A percentile compares a stretch with the other conserved stretches of the same genome.
phyloP scores from a whole-genome alignment of 768 basidiomycete genomes.

The Xerocomellus dryophilus region DNA sequence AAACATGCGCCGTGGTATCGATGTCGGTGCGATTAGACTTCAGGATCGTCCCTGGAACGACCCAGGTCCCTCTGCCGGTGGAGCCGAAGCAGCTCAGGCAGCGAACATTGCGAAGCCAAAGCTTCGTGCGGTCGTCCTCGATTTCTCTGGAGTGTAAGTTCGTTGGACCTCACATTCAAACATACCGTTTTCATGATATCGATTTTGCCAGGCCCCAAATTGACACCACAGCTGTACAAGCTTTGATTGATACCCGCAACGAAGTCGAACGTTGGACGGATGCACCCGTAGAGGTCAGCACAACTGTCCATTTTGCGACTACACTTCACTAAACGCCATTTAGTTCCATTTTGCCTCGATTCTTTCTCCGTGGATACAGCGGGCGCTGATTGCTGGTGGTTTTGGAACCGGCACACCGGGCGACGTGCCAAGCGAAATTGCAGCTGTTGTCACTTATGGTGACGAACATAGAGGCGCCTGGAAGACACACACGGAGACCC shows the following conservation, averaged over 20 bases:
- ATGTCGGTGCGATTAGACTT: slow-evolving; percentile 59
- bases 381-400: slow-evolving; percentile 84
- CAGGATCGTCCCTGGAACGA: slow-evolving; percentile 94
- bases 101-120: slow-evolving; percentile 57
- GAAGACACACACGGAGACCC: neutral
- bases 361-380: slow-evolving; percentile 90
- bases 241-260: slow-evolving; percentile 82
- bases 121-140: slow-evolving; percentile 85
- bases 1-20: slow-evolving; percentile 71
- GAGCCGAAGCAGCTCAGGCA: slow-evolving; percentile 44
- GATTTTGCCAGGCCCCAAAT: slow-evolving; percentile 63
- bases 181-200: neutral
- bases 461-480: slow-evolving; percentile 38
- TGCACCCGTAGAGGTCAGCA: slow-evolving; percentile 62
- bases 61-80: slow-evolving; percentile 61
- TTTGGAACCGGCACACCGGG: slow-evolving; percentile 71
- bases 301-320: neutral
- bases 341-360: slow-evolving; percentile 94
- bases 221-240: slow-evolving; percentile 89
- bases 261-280: slow-evolving; percentile 90
- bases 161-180: neutral
- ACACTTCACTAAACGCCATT: slow-evolving; percentile 16
- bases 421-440: slow-evolving; percentile 57
- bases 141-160: slow-evolving; percentile 76
- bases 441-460: slow-evolving; percentile 68